phyloP scores from a whole-genome alignment of 208 protist species.

The Crithidia mellificae region DNA sequence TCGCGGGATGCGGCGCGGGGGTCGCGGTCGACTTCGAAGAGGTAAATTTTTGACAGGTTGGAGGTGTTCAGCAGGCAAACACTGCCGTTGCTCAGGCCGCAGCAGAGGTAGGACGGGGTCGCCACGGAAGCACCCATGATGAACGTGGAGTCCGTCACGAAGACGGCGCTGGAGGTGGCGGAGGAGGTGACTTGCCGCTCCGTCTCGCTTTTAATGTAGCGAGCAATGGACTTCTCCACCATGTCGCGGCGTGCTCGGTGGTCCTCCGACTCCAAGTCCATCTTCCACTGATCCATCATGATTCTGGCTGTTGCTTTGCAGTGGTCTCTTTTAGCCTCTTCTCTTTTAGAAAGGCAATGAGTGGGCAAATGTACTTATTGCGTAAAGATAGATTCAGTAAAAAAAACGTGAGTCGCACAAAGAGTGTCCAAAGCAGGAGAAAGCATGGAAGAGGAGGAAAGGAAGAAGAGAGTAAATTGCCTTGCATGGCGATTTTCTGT shows the following conservation, averaged over 20 bases:
- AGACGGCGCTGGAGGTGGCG: conserved; percentile 42
- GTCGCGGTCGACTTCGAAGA: conserved; percentile 51
- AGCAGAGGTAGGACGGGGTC: conserved; percentile 52
- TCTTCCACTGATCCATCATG: conserved; percentile 40
- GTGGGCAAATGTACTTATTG: no score
- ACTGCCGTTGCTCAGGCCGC: conserved; percentile 58
- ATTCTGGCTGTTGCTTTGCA: not conserved
- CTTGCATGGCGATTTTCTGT: not conserved
- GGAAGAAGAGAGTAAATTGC: no score
- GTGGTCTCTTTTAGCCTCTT: not conserved
- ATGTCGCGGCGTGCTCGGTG: conserved; percentile 52
- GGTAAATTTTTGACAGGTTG: conserved; percentile 68
- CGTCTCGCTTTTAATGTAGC: conserved; percentile 42
- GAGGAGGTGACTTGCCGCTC: conserved; percentile 66
- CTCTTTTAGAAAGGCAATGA: no score
- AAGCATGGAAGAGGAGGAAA: no score
- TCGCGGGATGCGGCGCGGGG: conserved; percentile 8
- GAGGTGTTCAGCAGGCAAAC: conserved; percentile 70
- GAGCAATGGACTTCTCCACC: conserved; percentile 52
- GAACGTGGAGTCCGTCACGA: conserved; percentile 64
- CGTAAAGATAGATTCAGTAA: no score
- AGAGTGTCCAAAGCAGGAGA: no score
- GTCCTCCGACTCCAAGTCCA: conserved; percentile 40
- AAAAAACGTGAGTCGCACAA: no score
- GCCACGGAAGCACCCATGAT: conserved; percentile 27